Conservation (phyloP, 129 eudicot species). For the Logfia minima region DNA sequence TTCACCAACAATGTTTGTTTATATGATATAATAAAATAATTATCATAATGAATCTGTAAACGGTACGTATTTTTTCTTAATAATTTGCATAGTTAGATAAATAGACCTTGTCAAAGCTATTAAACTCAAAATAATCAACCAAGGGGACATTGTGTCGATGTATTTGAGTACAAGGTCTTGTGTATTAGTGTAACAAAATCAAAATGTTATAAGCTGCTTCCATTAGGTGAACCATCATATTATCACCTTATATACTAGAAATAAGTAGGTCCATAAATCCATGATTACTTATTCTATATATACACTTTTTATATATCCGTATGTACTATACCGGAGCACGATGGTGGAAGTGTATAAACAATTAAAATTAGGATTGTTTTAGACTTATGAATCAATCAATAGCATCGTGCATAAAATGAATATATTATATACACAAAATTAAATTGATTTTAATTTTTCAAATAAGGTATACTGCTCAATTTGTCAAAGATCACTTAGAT, state of each 20-base stretch:
- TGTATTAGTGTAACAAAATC: slow-evolving; percentile 17
- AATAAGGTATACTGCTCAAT: no score
- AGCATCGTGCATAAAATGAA: no score
- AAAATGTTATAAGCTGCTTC: slow-evolving; percentile 22
- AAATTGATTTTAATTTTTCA: no score
- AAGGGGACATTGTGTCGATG: slow-evolving; percentile 56
- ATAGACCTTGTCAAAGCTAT: slow-evolving; percentile 22
- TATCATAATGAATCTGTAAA: not conserved
- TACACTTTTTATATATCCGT: no score
- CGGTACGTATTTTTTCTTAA: not conserved
- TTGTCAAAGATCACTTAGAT: no score
- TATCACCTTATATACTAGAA: slow-evolving; percentile 34
- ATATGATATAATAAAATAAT: no score
- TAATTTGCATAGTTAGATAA: not conserved
- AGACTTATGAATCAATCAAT: no score
- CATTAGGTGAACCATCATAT: slow-evolving; percentile 46
- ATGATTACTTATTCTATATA: not conserved
- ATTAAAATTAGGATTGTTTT: no score
- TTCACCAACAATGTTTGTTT: not conserved
- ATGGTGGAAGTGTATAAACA: not conserved
- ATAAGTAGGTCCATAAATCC: slow-evolving; percentile 35
- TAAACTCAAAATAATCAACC: slow-evolving; percentile 36
- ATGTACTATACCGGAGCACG: not conserved
- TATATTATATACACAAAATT: no score
- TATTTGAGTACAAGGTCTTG: slow-evolving; percentile 37